A percentile compares a stretch with the other conserved stretches of the same genome.
phyloP scores from a whole-genome alignment of 2,329 filamentous ascomycete genomes.

The Cordyceps militaris region DNA sequence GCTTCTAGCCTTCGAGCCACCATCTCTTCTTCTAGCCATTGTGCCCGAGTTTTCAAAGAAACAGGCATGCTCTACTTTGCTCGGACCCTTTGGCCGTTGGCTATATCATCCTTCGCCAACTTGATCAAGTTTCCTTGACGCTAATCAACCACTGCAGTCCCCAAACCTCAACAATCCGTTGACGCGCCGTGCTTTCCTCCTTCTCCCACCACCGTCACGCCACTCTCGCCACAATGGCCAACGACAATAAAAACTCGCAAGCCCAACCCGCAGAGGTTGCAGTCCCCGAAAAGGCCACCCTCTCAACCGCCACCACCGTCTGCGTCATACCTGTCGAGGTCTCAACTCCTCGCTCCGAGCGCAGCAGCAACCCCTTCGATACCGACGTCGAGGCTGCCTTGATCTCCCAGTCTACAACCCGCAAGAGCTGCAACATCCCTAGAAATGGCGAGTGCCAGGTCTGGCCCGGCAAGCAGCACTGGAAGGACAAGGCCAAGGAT shows the following conservation, averaged over 20 bases:
- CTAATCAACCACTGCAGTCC: neutral
- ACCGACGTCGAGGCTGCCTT: constrained; percentile 50
- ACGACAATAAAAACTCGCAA: constrained; percentile 22
- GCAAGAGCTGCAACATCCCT: constrained; percentile 20
- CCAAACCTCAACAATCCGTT: neutral
- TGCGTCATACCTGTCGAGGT: constrained; percentile 17
- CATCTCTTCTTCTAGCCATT: neutral
- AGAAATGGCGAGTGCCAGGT: constrained; percentile 45
- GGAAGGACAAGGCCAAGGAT: constrained; percentile 52
- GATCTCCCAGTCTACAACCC: constrained; percentile 27
- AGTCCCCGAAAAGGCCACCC: constrained; percentile 25
- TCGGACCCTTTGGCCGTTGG: neutral
- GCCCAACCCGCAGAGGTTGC: constrained; percentile 15
- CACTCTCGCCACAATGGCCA: constrained; percentile 20
- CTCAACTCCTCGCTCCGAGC: constrained; percentile 37
- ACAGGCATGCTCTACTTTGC: neutral
- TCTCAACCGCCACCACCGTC: constrained; percentile 21
- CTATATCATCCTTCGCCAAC: neutral
- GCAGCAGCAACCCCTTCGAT: constrained; percentile 46
- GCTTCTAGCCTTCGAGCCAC: neutral
- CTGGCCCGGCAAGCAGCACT: constrained; percentile 54
- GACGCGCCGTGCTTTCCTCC: neutral
- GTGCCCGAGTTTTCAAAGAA: neutral
- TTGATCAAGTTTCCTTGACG: neutral
- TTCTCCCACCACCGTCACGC: neutral